Conservation (phyloP, 495 filamentous ascomycete genomes). For the Podospora conica region DNA sequence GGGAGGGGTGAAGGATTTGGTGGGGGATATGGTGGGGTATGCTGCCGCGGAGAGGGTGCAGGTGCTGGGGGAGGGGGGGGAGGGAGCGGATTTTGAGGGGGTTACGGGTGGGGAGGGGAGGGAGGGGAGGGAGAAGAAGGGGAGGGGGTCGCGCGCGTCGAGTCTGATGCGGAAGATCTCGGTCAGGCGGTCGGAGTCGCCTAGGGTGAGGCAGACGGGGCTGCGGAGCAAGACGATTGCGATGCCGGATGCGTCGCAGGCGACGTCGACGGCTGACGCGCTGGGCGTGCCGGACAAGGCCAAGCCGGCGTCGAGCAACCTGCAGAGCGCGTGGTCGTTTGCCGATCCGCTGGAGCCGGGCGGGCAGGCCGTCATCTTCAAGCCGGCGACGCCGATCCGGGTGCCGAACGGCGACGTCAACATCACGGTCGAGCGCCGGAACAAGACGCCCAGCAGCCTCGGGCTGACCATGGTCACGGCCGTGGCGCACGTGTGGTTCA, state of each 20-base stretch:
- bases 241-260: constrained; percentile 10
- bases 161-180: constrained; percentile 24
- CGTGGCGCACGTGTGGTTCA: constrained; percentile 95
- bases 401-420: constrained; percentile 81
- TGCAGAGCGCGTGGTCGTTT: constrained; percentile 14
- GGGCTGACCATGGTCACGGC: constrained; percentile 86
- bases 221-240: constrained; percentile 25
- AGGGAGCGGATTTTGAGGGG: constrained; percentile 18
- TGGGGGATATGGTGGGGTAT: constrained; percentile 49
- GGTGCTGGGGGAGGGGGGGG: constrained; percentile 25
- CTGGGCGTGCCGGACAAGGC: not conserved
- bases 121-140: constrained; percentile 7
- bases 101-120: constrained; percentile 6
- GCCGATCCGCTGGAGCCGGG: constrained; percentile 39
- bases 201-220: constrained; percentile 11
- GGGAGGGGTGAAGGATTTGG: constrained; percentile 41
- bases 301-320: constrained; percentile 17
- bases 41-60: constrained; percentile 22
- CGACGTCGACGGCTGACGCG: not conserved
- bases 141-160: constrained; percentile 11
- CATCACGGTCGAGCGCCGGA: constrained; percentile 71
- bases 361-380: constrained; percentile 68
- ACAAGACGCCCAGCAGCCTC: constrained; percentile 66
- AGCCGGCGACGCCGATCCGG: constrained; percentile 53
- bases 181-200: constrained; percentile 9